Conservation (phyloP, 805 yeast species). For the Candida caryicola region DNA sequence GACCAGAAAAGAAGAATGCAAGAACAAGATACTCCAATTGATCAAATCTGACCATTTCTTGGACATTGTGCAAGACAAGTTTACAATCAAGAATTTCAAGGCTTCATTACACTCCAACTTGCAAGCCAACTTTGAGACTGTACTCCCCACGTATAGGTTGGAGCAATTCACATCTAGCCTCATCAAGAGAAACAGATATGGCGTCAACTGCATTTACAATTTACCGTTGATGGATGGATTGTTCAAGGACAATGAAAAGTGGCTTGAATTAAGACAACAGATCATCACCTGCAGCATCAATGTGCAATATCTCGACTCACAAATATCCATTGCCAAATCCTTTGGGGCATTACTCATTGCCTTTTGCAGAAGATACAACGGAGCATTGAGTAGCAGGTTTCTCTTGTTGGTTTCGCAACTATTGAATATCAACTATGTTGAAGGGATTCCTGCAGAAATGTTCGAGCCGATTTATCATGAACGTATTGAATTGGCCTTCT, state of each 20-base stretch:
- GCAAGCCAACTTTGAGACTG: constrained; percentile 42
- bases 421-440: constrained; percentile 49
- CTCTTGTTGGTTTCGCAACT: constrained; percentile 43
- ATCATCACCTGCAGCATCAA: constrained; percentile 60
- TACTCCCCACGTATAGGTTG: constrained; percentile 48
- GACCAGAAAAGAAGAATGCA: constrained; percentile 42
- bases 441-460: constrained; percentile 48
- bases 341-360: constrained; percentile 78
- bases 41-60: constrained; percentile 39
- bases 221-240: constrained; percentile 60
- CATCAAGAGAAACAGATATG: constrained; percentile 47
- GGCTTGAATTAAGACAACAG: constrained; percentile 45
- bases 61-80: constrained; percentile 25
- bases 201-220: constrained; percentile 54
- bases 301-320: constrained; percentile 62
- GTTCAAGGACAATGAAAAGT: constrained; percentile 38
- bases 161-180: constrained; percentile 50
- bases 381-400: constrained; percentile 28
- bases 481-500: constrained; percentile 65
- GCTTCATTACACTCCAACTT: constrained; percentile 45
- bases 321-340: constrained; percentile 65
- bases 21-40: constrained; percentile 40
- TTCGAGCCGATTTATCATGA: constrained; percentile 54
- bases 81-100: constrained; percentile 47
- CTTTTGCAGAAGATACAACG: constrained; percentile 45